Conservation (phyloP, 2,329 filamentous ascomycete genomes). For the Zasmidium cellare region DNA sequence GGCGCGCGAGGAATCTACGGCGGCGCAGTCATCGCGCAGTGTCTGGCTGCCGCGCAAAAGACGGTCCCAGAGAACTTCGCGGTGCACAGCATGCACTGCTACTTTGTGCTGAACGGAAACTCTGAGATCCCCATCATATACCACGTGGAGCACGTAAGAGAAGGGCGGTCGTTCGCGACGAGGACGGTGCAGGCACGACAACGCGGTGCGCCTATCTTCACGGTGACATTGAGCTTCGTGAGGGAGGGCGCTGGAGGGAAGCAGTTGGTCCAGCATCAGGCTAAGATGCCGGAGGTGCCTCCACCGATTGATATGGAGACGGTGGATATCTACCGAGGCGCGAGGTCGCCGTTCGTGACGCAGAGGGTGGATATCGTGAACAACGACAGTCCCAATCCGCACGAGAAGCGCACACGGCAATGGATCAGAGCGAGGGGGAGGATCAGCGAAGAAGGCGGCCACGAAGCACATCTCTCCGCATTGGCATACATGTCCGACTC, state of each 20-base stretch:
- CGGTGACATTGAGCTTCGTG: slow-evolving; percentile 88
- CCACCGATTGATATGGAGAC: slow-evolving; percentile 43
- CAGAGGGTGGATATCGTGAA: slow-evolving; percentile 59
- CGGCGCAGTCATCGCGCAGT: slow-evolving; percentile 91
- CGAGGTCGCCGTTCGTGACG: slow-evolving; percentile 58
- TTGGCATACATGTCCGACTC: slow-evolving; percentile 86
- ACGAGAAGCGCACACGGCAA: slow-evolving; percentile 64
- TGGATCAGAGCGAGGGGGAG: slow-evolving; percentile 75
- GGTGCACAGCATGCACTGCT: slow-evolving; percentile 97
- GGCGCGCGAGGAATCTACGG: slow-evolving; percentile 93
- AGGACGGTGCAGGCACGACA: slow-evolving; percentile 95
- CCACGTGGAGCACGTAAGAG: slow-evolving; percentile 90
- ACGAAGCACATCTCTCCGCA: slow-evolving; percentile 79
- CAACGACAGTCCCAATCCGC: slow-evolving; percentile 53
- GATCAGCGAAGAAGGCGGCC: slow-evolving; percentile 72
- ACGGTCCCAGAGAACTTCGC: slow-evolving; percentile 80
- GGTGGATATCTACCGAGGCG: slow-evolving; percentile 33
- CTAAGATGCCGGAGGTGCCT: slow-evolving; percentile 50
- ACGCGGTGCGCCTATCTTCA: slow-evolving; percentile 87
- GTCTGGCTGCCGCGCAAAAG: slow-evolving; percentile 79
- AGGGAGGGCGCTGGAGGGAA: slow-evolving; percentile 61
- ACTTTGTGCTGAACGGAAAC: slow-evolving; percentile 92
- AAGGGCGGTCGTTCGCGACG: slow-evolving; percentile 86
- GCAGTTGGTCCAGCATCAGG: slow-evolving; percentile 64
- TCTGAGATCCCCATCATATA: slow-evolving; percentile 84